These are phyloP conservation scores for Fusarium annulatum DNA, from an alignment of 2,329 filamentous ascomycete genomes.

Conservation along the genomic window DNA sequence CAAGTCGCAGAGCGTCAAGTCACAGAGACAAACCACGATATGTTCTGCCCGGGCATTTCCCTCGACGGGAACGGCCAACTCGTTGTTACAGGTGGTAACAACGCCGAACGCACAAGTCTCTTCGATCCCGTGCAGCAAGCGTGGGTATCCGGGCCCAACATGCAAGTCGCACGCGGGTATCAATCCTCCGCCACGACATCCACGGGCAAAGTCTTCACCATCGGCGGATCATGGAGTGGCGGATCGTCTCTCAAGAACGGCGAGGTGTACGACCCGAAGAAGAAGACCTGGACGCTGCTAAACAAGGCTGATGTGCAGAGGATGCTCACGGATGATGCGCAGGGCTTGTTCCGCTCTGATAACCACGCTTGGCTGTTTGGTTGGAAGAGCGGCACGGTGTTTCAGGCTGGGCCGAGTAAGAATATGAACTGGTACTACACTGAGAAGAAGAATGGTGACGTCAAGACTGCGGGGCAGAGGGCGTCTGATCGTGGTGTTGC, in stretches of 20 bases:
- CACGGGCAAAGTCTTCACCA: conserved; percentile 26
- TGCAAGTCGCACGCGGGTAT: conserved; percentile 26
- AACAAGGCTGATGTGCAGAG: conserved; percentile 55
- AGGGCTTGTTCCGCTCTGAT: conserved; percentile 57
- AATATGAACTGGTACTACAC: conserved; percentile 67
- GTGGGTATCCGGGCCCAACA: conserved; percentile 10
- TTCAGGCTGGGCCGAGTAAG: conserved; percentile 64
- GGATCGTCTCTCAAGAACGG: conserved; percentile 19
- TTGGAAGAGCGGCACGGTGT: conserved; percentile 59
- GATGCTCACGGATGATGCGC: conserved; percentile 62
- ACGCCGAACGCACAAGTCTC: conserved; percentile 61
- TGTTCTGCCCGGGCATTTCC: conserved; percentile 68
- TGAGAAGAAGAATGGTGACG: conserved; percentile 33
- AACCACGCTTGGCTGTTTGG: conserved; percentile 48
- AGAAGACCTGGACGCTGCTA: conserved; percentile 17
- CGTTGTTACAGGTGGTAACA: conserved; percentile 65
- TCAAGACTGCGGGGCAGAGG: conserved; percentile 39
- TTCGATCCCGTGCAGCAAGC: conserved; percentile 48
- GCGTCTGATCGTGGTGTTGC: conserved; percentile 49
- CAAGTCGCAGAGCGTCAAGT: conserved; percentile 32
- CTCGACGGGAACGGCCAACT: conserved; percentile 60
- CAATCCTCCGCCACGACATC: conserved; percentile 30
- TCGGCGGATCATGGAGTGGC: conserved; percentile 30
- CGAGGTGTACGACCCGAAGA: conserved; percentile 20
- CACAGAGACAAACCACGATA: conserved; percentile 61